phyloP scores from a whole-genome alignment of 1,284 basidiomycete genomes.

The Bjerkandera adusta region DNA sequence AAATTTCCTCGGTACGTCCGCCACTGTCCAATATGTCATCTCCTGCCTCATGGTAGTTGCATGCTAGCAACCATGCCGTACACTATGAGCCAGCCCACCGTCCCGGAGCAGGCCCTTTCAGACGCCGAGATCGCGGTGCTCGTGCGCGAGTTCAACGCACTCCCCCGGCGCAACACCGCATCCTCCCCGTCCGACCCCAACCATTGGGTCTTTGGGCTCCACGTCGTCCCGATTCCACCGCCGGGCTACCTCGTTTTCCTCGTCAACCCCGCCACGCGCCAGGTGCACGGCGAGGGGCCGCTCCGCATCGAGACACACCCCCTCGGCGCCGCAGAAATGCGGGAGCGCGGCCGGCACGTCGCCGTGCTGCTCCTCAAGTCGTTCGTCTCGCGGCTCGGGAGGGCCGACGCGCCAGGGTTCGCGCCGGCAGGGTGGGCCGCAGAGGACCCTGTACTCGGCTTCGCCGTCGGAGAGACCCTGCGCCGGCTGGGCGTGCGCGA shows the following conservation, averaged over 20 bases:
- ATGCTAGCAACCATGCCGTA: too few species aligned
- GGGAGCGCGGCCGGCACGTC: not conserved
- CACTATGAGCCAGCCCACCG: not conserved
- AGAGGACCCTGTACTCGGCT: slow-evolving; percentile 1
- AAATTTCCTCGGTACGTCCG: too few species aligned
- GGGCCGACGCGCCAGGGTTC: not conserved
- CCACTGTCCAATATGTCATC: too few species aligned
- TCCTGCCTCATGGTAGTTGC: too few species aligned
- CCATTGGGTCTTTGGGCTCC: slow-evolving; percentile 8
- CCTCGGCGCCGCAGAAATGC: not conserved
- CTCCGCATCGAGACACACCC: slow-evolving; percentile 6
- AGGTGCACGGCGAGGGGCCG: slow-evolving; percentile 5
- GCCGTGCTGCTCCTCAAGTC: slow-evolving; percentile 7
- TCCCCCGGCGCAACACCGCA: not conserved
- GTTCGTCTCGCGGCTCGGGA: slow-evolving; percentile 5
- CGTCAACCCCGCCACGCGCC: slow-evolving; percentile 1
- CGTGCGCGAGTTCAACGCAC: slow-evolving; percentile 8
- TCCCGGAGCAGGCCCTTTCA: not conserved
- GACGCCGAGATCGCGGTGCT: not conserved
- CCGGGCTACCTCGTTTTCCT: slow-evolving; percentile 6
- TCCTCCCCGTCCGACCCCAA: slow-evolving; percentile 2
- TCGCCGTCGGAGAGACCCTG: not conserved
- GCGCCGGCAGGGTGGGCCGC: slow-evolving; percentile 9
- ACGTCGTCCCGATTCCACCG: slow-evolving; percentile 8
- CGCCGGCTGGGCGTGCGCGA: slow-evolving; percentile 5